These are phyloP conservation scores for Gaeumannomyces sp. DNA, from an alignment of 2,329 filamentous ascomycete genomes.

Conservation along the genomic window DNA sequence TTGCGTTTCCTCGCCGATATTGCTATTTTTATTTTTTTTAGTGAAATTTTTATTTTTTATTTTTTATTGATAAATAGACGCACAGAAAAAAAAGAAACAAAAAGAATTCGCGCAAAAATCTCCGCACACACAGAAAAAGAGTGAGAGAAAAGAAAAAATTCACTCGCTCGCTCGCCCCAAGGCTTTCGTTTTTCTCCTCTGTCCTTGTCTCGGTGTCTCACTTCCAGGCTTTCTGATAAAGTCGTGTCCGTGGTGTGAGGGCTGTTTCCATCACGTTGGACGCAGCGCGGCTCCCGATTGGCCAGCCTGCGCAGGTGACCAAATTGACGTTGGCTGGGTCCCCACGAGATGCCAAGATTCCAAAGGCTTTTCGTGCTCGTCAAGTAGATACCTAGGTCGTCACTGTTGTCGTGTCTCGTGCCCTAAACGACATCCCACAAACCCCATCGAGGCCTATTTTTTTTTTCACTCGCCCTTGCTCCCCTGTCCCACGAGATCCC, in stretches of 20 bases:
- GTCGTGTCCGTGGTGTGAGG: not conserved
- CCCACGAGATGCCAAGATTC: not conserved
- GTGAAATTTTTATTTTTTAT: no score
- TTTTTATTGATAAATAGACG: not conserved
- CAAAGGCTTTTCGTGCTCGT: not conserved
- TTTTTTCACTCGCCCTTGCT: no score
- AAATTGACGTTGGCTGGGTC: not conserved
- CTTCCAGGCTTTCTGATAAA: not conserved
- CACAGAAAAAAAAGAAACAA: not conserved
- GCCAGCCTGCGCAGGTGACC: slow-evolving; percentile 3
- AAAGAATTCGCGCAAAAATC: no score
- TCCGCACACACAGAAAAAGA: not conserved
- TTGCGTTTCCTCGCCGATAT: not conserved
- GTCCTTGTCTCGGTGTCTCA: not conserved
- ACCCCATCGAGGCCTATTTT: not conserved
- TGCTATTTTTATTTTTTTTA: not conserved
- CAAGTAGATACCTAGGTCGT: no score
- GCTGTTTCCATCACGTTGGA: slow-evolving; percentile 4
- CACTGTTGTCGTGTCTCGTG: not conserved
- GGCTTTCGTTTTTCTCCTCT: not conserved
- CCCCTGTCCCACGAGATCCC: not conserved
- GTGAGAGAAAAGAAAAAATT: no score
- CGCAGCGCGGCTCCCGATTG: not conserved
- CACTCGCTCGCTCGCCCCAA: not conserved
- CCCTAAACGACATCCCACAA: not conserved